phyloP scores from a whole-genome alignment of 1,284 basidiomycete species.

The Pseudozyma hubeiensis region DNA sequence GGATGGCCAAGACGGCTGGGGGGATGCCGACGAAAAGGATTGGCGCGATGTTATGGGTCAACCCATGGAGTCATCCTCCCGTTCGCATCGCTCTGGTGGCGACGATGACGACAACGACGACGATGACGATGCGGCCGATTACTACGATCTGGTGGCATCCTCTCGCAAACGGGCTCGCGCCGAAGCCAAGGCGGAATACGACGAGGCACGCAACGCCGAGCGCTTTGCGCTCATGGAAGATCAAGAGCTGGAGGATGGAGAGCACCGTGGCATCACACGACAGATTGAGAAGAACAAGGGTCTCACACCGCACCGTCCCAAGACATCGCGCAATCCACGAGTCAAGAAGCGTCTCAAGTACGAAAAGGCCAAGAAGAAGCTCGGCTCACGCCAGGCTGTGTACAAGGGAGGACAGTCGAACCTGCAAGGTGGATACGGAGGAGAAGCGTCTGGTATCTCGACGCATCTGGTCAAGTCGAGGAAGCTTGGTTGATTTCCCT shows the following conservation, averaged over 20 bases:
- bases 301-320: conserved; percentile 62
- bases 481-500: conserved; percentile 52
- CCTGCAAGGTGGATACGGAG: conserved; percentile 65
- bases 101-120: conserved; percentile 26
- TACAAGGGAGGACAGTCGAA: conserved; percentile 66
- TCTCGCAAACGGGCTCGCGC: conserved; percentile 50
- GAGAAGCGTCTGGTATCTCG: conserved; percentile 66
- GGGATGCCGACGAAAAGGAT: conserved; percentile 62
- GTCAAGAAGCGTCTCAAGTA: conserved; percentile 67
- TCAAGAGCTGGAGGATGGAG: conserved; percentile 56
- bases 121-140: conserved; percentile 58
- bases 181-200: conserved; percentile 63
- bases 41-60: conserved; percentile 63
- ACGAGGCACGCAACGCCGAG: conserved; percentile 55
- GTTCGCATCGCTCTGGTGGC: conserved; percentile 9
- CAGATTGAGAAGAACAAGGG: conserved; percentile 68
- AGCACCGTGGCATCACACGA: conserved; percentile 64
- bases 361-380: conserved; percentile 67
- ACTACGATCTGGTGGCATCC: conserved; percentile 64
- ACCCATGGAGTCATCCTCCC: conserved; percentile 13
- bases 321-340: conserved; percentile 65
- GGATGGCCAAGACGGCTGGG: conserved; percentile 58
- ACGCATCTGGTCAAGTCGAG: conserved; percentile 65
- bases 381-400: conserved; percentile 61
- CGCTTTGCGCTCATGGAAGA: conserved; percentile 58